phyloP scores from a whole-genome alignment of 129 eudicot genomes.

The Glebionis coronaria region DNA sequence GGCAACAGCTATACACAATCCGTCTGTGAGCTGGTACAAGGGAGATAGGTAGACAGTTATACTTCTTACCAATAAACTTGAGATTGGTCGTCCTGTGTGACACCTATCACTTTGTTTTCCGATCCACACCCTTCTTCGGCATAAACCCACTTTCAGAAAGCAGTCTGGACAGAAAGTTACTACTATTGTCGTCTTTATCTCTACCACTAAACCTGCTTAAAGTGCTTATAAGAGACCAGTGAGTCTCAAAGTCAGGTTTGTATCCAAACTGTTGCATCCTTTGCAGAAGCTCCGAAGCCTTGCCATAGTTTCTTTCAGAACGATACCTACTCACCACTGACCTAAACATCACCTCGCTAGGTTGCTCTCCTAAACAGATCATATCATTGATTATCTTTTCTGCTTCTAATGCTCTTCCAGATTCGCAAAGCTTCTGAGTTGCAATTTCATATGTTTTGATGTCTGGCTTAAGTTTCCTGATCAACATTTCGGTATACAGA shows the following conservation, averaged over 20 bases:
- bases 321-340: conserved; percentile 49
- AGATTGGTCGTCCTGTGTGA: too few relatives aligned
- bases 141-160: conserved; percentile 66
- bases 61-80: too few relatives aligned
- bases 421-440: conserved; percentile 38
- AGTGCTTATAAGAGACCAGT: conserved; percentile 79
- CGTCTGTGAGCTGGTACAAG: too few relatives aligned
- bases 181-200: conserved; percentile 22
- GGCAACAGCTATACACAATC: neutral
- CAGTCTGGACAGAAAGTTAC: conserved; percentile 62
- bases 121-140: conserved; percentile 23
- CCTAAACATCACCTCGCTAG: conserved; percentile 53
- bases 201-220: conserved; percentile 50
- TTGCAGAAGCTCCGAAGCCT: conserved; percentile 57
- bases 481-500: conserved; percentile 65
- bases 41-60: too few relatives aligned
- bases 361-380: conserved; percentile 50
- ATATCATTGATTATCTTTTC: conserved; percentile 45
- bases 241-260: conserved; percentile 82
- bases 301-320: conserved; percentile 44
- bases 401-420: conserved; percentile 56
- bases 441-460: conserved; percentile 48
- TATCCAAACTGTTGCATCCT: conserved; percentile 70
- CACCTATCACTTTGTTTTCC: conserved; percentile 30
- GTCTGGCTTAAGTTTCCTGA: conserved; percentile 50